Evolutionary conservation across 257 asterid species (phyloP).

Genomic region (Solanum virginianum): DNA sequence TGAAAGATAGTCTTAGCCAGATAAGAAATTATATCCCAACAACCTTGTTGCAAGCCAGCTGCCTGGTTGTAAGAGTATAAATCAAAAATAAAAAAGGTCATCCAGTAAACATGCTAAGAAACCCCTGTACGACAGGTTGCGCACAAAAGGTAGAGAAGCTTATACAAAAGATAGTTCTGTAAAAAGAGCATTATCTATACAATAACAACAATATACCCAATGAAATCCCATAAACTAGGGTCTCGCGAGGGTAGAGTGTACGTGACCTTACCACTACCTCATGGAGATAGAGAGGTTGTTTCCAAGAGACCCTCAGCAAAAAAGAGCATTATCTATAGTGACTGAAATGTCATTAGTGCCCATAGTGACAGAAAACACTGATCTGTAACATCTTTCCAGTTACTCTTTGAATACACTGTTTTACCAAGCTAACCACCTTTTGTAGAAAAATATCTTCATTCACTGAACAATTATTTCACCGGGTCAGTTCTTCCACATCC

Average conservation of each 20-base stretch:
- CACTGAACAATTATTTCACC: not conserved
- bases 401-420: not conserved
- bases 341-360: not conserved
- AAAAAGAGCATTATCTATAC: not conserved
- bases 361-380: not conserved
- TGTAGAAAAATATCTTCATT: not conserved
- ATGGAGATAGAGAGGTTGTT: too few relatives aligned
- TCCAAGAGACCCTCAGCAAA: too few relatives aligned
- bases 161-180: not conserved
- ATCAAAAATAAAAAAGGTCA: not conserved
- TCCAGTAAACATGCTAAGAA: not conserved
- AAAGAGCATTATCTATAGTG: not conserved
- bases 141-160: not conserved
- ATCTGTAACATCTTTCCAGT: not conserved
- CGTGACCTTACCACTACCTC: too few relatives aligned
- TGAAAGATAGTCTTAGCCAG: not conserved
- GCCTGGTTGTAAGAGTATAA: not conserved
- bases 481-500: not conserved
- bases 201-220: too few relatives aligned
- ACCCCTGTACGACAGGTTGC: not conserved
- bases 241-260: too few relatives aligned
- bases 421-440: not conserved
- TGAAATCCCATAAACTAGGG: too few relatives aligned
- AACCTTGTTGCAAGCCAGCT: not conserved
- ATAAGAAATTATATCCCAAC: not conserved